Evolutionary conservation across 768 basidiomycete species (phyloP), one percentile per base, ranked within the genome.

Genomic region (Cantharellus cinnabarinus): DNA sequence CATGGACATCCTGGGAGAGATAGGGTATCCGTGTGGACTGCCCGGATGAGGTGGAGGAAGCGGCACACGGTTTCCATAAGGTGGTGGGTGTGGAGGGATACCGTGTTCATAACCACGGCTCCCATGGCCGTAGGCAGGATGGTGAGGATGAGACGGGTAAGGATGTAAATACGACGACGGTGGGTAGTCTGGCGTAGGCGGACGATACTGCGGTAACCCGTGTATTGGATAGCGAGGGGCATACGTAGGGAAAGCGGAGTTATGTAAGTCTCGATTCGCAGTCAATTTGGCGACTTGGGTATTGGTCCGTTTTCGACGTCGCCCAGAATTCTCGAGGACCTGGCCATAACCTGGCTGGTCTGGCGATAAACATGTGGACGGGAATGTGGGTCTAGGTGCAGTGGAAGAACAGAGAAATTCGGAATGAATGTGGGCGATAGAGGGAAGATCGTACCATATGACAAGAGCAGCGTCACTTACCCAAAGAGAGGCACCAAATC

Each of bases 401-500:
- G 20, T 29, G 20, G 53, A n/a, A 10, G 53, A n/a, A 55, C 10
- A 55, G 37, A 10, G 14, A 34, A 55, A 48, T 10, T 10, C 44
- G 10, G 44, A 48, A 29, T 10, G 44, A 48, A 29, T 10, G 44
- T 10, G 44, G 10, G 10, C 44, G 44, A 48, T 10, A 10, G 44
- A 48, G 1, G 44, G 44, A 10, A 10, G 44, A 48, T 10, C 29
- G 44, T 48, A 10, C 44, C 44, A 48, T 29, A 29, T 10, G 44
- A 48, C 44, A 48, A 48, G 29, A 48, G 44, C 10, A 48, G 10
- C 44, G 5, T 20, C 14, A 66, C 74, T 60, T 70, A 89, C 88
- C 89, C 88, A 69, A 91, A 90, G 44, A 91, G 71, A n/a, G 89
- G 88, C 51, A 89, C 70, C 38, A 91, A 75, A 65, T 89, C 86